These are phyloP conservation scores for Camelina neglecta DNA, from an alignment of 345 rosid species.

Conservation along the genomic window DNA sequence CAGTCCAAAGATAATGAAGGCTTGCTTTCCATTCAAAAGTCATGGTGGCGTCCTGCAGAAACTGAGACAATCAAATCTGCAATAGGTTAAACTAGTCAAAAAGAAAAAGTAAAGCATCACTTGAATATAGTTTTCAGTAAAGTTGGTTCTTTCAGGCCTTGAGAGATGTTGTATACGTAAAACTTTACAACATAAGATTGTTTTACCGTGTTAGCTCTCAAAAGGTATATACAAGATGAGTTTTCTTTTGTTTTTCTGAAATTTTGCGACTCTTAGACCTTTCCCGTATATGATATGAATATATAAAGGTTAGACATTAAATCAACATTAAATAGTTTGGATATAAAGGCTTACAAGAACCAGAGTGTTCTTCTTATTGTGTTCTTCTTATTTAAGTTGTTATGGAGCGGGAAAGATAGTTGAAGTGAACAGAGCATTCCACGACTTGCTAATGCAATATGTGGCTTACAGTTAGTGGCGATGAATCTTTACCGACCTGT, in stretches of 20 bases:
- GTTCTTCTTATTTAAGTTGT: too few species aligned
- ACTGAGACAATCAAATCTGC: slow-evolving; percentile 61
- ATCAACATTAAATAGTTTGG: too few species aligned
- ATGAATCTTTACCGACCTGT: too few species aligned
- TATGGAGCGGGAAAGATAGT: too few species aligned
- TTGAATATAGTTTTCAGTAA: slow-evolving; percentile 26
- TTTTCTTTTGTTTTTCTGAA: neutral
- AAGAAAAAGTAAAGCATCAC: slow-evolving; percentile 1
- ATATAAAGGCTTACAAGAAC: too few species aligned
- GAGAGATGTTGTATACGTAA: slow-evolving; percentile 14
- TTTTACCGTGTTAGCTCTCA: neutral
- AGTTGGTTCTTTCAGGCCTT: slow-evolving; percentile 14
- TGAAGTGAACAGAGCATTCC: too few species aligned
- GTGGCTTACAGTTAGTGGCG: too few species aligned
- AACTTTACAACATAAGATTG: neutral
- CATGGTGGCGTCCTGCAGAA: slow-evolving; percentile 77
- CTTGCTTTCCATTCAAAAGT: slow-evolving; percentile 65
- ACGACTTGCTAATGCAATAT: too few species aligned
- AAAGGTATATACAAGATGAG: neutral
- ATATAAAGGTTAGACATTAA: too few species aligned
- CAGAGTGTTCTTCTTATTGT: too few species aligned
- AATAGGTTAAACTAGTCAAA: slow-evolving; percentile 45
- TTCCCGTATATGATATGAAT: too few species aligned
- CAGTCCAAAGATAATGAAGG: slow-evolving; percentile 62
- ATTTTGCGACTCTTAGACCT: too few species aligned